Conservation (phyloP, 23 red algal genomes). For the Chondrus crispus region DNA sequence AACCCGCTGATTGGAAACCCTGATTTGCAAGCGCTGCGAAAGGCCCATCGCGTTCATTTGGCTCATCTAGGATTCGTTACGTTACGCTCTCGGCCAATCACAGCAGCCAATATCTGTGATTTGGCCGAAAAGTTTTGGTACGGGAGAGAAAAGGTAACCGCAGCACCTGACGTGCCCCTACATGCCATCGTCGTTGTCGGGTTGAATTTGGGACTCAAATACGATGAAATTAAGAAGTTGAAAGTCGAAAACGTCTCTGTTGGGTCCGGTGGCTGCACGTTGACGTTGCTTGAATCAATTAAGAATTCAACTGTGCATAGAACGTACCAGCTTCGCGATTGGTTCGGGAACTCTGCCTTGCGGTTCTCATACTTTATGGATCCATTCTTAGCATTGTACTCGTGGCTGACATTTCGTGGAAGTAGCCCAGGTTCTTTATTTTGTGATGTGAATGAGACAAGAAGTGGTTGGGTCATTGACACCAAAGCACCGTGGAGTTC, state of each 20-base stretch:
- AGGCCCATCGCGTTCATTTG: constrained; percentile 15
- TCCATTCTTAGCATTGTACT: background rate
- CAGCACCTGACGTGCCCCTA: background rate
- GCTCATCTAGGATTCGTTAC: background rate
- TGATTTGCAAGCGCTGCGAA: background rate
- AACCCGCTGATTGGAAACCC: constrained; percentile 5
- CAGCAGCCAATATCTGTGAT: background rate
- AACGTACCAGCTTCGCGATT: background rate
- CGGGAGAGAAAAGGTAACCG: background rate
- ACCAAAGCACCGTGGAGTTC: background rate
- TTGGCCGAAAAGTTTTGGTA: constrained; percentile 20
- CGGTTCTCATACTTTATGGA: background rate
- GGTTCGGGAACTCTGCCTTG: background rate
- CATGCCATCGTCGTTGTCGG: background rate
- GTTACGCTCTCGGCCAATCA: background rate
- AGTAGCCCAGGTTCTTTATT: background rate
- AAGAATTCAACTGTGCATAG: background rate
- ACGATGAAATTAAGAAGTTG: background rate
- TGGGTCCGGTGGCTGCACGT: background rate
- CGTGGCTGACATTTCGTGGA: background rate
- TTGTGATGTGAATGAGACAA: background rate
- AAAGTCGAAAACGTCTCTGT: background rate
- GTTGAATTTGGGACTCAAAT: background rate
- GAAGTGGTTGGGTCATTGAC: background rate
- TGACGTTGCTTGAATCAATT: background rate